Percentiles rank a stretch among this genome's conserved stretches.
Evolutionary conservation across 1,139 yeast species (phyloP).

Genomic region (Protomyces lactucae-debilis): DNA sequence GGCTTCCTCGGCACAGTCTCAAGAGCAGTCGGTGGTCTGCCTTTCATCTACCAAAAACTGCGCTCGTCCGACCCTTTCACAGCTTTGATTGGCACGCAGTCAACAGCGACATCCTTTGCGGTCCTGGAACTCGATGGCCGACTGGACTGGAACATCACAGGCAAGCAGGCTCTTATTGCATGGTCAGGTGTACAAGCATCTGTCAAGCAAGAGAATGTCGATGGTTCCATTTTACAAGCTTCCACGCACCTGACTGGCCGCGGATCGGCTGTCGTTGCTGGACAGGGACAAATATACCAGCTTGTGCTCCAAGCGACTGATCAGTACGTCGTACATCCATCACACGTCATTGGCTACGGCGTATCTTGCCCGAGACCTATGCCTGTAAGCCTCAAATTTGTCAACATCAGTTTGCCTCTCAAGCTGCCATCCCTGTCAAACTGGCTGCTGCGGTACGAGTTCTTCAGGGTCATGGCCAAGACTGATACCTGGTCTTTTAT

Average conservation of each 20-base stretch:
- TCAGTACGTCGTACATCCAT: slow-evolving; percentile 38
- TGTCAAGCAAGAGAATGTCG: slow-evolving; percentile 30
- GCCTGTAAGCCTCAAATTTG: background rate
- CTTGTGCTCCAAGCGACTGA: slow-evolving; percentile 39
- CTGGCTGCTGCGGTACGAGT: slow-evolving; percentile 3
- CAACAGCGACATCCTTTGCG: slow-evolving; percentile 35
- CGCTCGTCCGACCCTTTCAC: slow-evolving; percentile 34
- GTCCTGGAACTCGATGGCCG: slow-evolving; percentile 43
- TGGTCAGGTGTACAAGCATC: slow-evolving; percentile 37
- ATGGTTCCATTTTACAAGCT: slow-evolving; percentile 35
- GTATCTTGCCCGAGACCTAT: slow-evolving; percentile 29
- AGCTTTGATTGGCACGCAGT: slow-evolving; percentile 33
- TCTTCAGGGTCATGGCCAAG: slow-evolving; percentile 28
- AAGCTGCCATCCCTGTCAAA: slow-evolving; percentile 4
- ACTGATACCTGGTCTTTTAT: slow-evolving; percentile 18
- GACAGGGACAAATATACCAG: slow-evolving; percentile 40
- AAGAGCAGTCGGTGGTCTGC: slow-evolving; percentile 4
- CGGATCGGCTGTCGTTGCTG: slow-evolving; percentile 41
- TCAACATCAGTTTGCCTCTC: slow-evolving; percentile 8
- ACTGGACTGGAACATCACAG: slow-evolving; percentile 40
- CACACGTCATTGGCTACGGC: slow-evolving; percentile 41
- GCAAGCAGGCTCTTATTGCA: slow-evolving; percentile 39
- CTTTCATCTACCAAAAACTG: slow-evolving; percentile 24
- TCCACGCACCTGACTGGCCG: slow-evolving; percentile 40
- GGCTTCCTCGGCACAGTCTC: slow-evolving; percentile 5